Percentiles rank a stretch among this genome's conserved stretches.
Conservation (phyloP, 495 filamentous ascomycete species). For the Penicillium ochrochloron region DNA sequence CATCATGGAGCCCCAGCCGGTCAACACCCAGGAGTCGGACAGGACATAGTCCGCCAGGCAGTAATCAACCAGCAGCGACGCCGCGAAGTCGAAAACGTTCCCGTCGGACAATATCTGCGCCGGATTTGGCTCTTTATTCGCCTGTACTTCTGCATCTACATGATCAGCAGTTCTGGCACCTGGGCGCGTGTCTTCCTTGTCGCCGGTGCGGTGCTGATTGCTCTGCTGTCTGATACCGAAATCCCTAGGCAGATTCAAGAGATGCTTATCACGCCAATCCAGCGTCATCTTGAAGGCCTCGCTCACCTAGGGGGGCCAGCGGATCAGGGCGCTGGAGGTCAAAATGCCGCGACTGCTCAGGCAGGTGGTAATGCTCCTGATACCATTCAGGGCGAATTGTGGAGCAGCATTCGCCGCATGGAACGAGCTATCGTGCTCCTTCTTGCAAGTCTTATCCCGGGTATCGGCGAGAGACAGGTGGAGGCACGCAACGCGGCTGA, state of each 20-base stretch:
- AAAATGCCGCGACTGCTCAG: conserved; percentile 3
- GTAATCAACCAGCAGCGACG: conserved; percentile 43
- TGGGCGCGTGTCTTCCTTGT: conserved; percentile 73
- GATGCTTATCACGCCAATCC: conserved; percentile 62
- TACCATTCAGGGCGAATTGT: conserved; percentile 16
- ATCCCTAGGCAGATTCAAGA: conserved; percentile 61
- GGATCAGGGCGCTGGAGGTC: conserved; percentile 28
- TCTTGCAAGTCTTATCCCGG: conserved; percentile 81
- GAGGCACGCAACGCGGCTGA: conserved; percentile 67
- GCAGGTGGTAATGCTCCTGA: background rate
- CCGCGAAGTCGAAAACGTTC: conserved; percentile 45
- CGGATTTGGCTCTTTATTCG: conserved; percentile 80
- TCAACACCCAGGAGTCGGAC: conserved; percentile 33
- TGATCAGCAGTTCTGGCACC: conserved; percentile 73
- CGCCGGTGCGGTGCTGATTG: conserved; percentile 56
- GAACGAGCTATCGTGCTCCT: conserved; percentile 84
- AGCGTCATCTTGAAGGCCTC: conserved; percentile 74
- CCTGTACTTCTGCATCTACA: conserved; percentile 75
- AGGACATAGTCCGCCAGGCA: conserved; percentile 46
- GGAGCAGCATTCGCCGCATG: conserved; percentile 60
- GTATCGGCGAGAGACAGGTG: conserved; percentile 83
- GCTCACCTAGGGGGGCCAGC: conserved; percentile 54
- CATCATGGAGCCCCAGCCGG: conserved; percentile 44
- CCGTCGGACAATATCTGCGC: conserved; percentile 54
- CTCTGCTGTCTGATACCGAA: conserved; percentile 70